These are phyloP conservation scores for Neofusicoccum parvum DNA, from an alignment of 2,329 filamentous ascomycete species.

Conservation along the genomic window DNA sequence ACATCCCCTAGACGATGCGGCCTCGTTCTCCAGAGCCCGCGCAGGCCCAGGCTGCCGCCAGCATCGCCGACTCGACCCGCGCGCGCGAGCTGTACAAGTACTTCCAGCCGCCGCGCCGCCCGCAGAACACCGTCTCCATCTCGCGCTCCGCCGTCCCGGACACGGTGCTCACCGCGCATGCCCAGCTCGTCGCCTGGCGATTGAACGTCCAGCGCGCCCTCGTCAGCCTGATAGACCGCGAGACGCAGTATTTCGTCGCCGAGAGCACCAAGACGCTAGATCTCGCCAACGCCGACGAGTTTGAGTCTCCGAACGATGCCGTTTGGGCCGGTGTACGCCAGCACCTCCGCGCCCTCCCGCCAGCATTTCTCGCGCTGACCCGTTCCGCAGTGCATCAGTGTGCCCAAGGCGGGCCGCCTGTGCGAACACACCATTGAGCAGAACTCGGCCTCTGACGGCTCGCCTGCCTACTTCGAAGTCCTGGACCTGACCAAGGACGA, in stretches of 20 bases:
- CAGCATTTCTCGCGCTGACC: not conserved
- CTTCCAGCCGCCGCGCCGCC: slow-evolving; percentile 25
- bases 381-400: slow-evolving; percentile 29
- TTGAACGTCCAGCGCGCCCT: slow-evolving; percentile 39
- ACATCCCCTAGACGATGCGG: slow-evolving; percentile 3
- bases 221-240: slow-evolving; percentile 51
- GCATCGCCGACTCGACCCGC: slow-evolving; percentile 22
- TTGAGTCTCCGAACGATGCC: slow-evolving; percentile 35
- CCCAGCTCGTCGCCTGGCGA: slow-evolving; percentile 41
- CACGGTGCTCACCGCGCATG: slow-evolving; percentile 37
- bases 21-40: not conserved
- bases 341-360: not conserved
- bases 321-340: slow-evolving; percentile 38
- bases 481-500: slow-evolving; percentile 36
- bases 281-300: slow-evolving; percentile 37
- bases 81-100: slow-evolving; percentile 35
- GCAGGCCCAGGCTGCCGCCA: not conserved
- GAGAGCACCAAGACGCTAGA: slow-evolving; percentile 50
- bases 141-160: slow-evolving; percentile 26
- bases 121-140: slow-evolving; percentile 20
- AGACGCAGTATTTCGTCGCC: slow-evolving; percentile 54
- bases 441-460: slow-evolving; percentile 26
- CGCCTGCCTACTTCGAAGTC: slow-evolving; percentile 44
- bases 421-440: slow-evolving; percentile 37
- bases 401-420: slow-evolving; percentile 37